Conservation (phyloP, 495 filamentous ascomycete species). For the Penicillium turbatum region DNA sequence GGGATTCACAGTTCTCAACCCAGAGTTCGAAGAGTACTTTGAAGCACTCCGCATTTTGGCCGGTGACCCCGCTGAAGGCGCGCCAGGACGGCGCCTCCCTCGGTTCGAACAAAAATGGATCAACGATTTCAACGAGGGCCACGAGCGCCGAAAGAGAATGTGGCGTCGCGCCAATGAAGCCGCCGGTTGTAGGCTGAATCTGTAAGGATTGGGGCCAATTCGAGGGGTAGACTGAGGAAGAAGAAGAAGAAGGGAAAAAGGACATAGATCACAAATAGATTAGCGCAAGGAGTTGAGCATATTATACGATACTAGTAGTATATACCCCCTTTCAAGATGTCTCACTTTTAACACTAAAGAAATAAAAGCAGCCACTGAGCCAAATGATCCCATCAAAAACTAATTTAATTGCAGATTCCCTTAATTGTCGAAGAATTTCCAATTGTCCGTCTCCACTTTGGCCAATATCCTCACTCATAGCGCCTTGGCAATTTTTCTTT, state of each 20-base stretch:
- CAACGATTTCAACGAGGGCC: slow-evolving; percentile 45
- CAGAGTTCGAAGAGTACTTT: slow-evolving; percentile 55
- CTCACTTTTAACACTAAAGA: too few species aligned
- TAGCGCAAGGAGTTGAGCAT: too few species aligned
- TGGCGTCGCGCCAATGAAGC: slow-evolving; percentile 40
- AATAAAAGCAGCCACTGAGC: too few species aligned
- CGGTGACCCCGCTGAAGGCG: slow-evolving; percentile 35
- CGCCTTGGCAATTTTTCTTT: slow-evolving; percentile 1
- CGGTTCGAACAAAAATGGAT: slow-evolving; percentile 46
- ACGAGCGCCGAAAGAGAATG: slow-evolving; percentile 47
- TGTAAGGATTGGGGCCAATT: not conserved
- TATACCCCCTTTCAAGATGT: too few species aligned
- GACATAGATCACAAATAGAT: too few species aligned
- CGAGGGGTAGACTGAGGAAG: not conserved
- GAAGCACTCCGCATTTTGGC: slow-evolving; percentile 45
- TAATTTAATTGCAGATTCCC: too few species aligned
- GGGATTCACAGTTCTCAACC: slow-evolving; percentile 46
- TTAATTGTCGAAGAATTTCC: too few species aligned
- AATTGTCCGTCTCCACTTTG: slow-evolving; percentile 9
- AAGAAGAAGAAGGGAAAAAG: not conserved
- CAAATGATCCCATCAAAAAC: too few species aligned
- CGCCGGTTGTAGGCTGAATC: slow-evolving; percentile 17
- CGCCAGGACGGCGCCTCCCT: slow-evolving; percentile 42
- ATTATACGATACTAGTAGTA: too few species aligned
- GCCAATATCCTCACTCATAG: slow-evolving; percentile 3